Base-by-base conservation (phyloP, 306 rosid species). In the Cajanus cajan region DNA sequence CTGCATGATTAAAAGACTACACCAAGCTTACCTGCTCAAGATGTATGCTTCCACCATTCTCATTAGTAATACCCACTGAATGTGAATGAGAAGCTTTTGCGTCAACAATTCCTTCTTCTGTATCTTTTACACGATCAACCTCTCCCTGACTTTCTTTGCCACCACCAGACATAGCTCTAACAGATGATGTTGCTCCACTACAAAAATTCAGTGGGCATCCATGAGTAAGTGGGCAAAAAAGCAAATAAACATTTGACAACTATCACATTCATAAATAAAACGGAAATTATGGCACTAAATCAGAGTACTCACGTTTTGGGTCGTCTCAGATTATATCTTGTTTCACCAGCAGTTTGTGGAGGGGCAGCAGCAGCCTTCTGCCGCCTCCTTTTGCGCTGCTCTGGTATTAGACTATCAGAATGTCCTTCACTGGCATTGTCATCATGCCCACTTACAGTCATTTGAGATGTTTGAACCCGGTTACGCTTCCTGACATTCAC, bases 291-390 rank as follows among this genome's bases (percentile, higher is more conserved):
- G 16, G 34, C 33, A 19, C 33, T 37, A 71, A 45, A 65, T 79
- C 45, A 71, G 40, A 28, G 51, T 15, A 78, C 88, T 83, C 52
- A 91, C 98, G 14, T 84, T 86, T 83, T 94, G n/a, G 86, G 82
- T 69, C 91, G 89, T 74, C 98, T 90, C 73, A 95, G 87, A 87
- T 92, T 95, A 84, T 95, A 95, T 81, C 98, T 85, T 45, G 86
- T 36, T 87, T 84, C 91, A 16, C 73, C 90, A 41, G 91, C 85
- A 80, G 80, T 45, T 83, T 83, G 93, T 73, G 79, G 83, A 25
- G 87, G 82, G 43, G 88, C 78, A 73, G 84, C 77, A 78, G 51
- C 76, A 74, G 71, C 83, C 82, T 77, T 91, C 74, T 82, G 89
- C 22, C 94, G 90, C 82, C 92, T 86, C 80, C 73, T 91, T 88